phyloP scores from a whole-genome alignment of 345 rosid species.

The Mallotus nudiflorus region DNA sequence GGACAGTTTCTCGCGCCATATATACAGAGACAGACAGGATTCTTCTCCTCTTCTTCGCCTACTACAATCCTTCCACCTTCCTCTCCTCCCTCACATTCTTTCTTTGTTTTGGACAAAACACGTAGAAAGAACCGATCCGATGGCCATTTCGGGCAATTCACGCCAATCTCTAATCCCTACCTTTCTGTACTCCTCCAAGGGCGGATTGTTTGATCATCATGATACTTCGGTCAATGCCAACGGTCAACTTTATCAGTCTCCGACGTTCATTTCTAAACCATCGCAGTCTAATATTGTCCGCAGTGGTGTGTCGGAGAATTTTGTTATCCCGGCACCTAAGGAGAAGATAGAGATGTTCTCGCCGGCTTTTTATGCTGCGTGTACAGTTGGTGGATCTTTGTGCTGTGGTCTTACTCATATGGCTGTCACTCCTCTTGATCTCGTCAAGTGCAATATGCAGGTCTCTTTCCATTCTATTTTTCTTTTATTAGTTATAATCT shows the following conservation, averaged over 20 bases:
- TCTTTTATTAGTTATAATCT: not conserved
- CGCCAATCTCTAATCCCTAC: slow-evolving; percentile 63
- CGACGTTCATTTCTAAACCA: not conserved
- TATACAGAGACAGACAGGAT: too few relatives aligned
- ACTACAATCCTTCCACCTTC: slow-evolving; percentile 21
- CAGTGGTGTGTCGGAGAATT: slow-evolving; percentile 10
- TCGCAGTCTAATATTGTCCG: slow-evolving; percentile 6
- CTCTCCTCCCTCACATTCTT: slow-evolving; percentile 2
- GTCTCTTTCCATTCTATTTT: slow-evolving; percentile 26
- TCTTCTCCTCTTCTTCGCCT: not conserved
- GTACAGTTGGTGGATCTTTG: slow-evolving; percentile 70
- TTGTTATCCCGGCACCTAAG: slow-evolving; percentile 57
- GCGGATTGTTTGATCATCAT: slow-evolving; percentile 29
- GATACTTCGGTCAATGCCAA: slow-evolving; percentile 16
- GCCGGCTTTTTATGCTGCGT: slow-evolving; percentile 75
- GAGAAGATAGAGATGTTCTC: slow-evolving; percentile 82
- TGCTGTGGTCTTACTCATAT: slow-evolving; percentile 87
- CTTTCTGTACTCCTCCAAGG: slow-evolving; percentile 59
- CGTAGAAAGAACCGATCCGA: slow-evolving; percentile 5
- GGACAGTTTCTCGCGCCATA: slow-evolving; percentile 15
- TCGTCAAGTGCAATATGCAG: slow-evolving; percentile 99
- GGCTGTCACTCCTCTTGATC: slow-evolving; percentile 90
- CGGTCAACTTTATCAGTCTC: slow-evolving; percentile 17
- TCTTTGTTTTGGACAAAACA: not conserved
- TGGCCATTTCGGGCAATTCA: slow-evolving; percentile 45